Conservation (phyloP, 495 filamentous ascomycete genomes). For the Aspergillus bertholletiae region DNA sequence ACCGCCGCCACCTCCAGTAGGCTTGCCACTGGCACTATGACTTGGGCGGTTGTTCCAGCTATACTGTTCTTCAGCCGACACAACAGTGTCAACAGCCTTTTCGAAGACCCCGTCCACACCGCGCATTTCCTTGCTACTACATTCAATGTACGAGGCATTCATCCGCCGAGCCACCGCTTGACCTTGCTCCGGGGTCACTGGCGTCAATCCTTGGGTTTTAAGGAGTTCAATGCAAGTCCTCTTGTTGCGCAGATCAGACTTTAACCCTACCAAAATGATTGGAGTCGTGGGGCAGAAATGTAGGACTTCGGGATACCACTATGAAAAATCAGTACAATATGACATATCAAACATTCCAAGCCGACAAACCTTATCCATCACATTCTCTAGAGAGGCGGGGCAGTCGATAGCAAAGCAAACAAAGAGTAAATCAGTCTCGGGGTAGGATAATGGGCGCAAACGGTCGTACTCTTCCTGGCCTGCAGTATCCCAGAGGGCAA, state of each 20-base stretch:
- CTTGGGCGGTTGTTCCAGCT: conserved; percentile 23
- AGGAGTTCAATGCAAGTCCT: conserved; percentile 95
- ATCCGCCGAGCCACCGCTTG: conserved; percentile 82
- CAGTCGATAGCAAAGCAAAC: conserved; percentile 99
- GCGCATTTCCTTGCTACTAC: conserved; percentile 93
- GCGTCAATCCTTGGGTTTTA: conserved; percentile 94
- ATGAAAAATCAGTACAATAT: conserved; percentile 14
- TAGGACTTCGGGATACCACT: conserved; percentile 99
- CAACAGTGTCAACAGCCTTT: conserved; percentile 79
- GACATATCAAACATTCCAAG: not conserved
- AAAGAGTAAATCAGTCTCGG: conserved; percentile 95
- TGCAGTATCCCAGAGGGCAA: conserved; percentile 97
- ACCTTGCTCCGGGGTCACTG: conserved; percentile 88
- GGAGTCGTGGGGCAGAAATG: conserved; percentile 98
- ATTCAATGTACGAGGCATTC: conserved; percentile 94
- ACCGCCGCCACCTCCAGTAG: conserved; percentile 21
- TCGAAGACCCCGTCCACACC: conserved; percentile 96
- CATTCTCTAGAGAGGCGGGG: conserved; percentile 95
- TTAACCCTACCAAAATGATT: conserved; percentile 90
- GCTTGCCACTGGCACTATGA: conserved; percentile 23
- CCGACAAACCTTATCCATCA: conserved; percentile 86
- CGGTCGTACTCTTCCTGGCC: conserved; percentile 99
- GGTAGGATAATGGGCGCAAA: conserved; percentile 90
- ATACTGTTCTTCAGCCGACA: conserved; percentile 46
- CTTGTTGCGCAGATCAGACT: conserved; percentile 93